Evolutionary conservation across 2,329 filamentous ascomycete species (phyloP).

Genomic region (Fusarium proliferatum): DNA sequence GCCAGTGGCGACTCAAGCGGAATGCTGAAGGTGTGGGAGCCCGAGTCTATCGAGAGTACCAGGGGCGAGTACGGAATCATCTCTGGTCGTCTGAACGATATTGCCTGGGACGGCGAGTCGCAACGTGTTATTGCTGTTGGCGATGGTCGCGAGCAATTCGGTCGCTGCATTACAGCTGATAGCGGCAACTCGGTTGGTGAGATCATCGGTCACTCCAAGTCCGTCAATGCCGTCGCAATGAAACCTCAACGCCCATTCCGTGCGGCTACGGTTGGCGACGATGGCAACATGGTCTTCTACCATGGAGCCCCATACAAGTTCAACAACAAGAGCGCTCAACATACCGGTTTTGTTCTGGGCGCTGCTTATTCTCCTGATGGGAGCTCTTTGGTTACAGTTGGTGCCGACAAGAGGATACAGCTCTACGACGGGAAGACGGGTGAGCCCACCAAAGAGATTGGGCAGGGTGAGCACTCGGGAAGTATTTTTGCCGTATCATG

Average conservation of each 20-base stretch:
- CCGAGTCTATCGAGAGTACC: slow-evolving; percentile 83
- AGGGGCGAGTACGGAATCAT: slow-evolving; percentile 97
- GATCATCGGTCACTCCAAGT: slow-evolving; percentile 89
- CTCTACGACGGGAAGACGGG: slow-evolving; percentile 97
- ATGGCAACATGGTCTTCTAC: slow-evolving; percentile 89
- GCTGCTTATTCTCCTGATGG: slow-evolving; percentile 93
- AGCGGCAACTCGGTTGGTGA: slow-evolving; percentile 97
- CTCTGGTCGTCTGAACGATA: slow-evolving; percentile 92
- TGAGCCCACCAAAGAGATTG: slow-evolving; percentile 80
- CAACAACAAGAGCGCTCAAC: slow-evolving; percentile 82
- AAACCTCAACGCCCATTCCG: slow-evolving; percentile 90
- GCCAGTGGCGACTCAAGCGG: slow-evolving; percentile 91
- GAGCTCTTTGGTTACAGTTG: slow-evolving; percentile 82
- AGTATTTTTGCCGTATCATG: slow-evolving; percentile 94
- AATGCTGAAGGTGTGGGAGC: slow-evolving; percentile 91
- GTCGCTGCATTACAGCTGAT: slow-evolving; percentile 93
- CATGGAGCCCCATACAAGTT: slow-evolving; percentile 97
- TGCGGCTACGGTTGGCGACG: slow-evolving; percentile 91
- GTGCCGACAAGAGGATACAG: slow-evolving; percentile 92
- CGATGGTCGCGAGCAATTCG: slow-evolving; percentile 92
- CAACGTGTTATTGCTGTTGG: slow-evolving; percentile 97
- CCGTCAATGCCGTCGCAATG: slow-evolving; percentile 91
- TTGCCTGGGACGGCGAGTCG: slow-evolving; percentile 97
- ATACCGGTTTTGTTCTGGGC: slow-evolving; percentile 90
- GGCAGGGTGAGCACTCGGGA: slow-evolving; percentile 86